Conservation (phyloP, 2,329 filamentous ascomycete species). For the Fusarium secorum region DNA sequence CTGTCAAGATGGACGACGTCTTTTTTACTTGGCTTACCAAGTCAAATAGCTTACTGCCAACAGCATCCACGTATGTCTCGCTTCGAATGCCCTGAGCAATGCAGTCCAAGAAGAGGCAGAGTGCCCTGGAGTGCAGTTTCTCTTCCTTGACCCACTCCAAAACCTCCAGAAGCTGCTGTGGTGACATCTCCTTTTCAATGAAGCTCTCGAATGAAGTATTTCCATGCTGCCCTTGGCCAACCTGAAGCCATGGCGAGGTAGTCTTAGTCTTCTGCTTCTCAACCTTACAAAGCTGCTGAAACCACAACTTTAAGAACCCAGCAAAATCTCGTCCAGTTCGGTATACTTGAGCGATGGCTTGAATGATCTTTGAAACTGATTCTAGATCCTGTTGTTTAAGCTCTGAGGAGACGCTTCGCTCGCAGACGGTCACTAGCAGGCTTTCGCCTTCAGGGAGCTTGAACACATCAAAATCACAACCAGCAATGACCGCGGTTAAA, state of each 20-base stretch:
- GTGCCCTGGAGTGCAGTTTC: constrained; percentile 43
- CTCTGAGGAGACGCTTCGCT: constrained; percentile 42
- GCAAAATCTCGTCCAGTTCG: constrained; percentile 54
- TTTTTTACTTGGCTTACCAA: constrained; percentile 44
- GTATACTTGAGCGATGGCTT: constrained; percentile 55
- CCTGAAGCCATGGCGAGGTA: constrained; percentile 47
- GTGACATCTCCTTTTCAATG: constrained; percentile 55
- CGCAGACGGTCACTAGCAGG: constrained; percentile 53
- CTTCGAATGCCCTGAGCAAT: constrained; percentile 53
- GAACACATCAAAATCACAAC: constrained; percentile 59
- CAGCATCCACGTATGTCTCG: constrained; percentile 54
- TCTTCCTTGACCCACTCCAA: constrained; percentile 54
- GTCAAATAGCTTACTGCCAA: constrained; percentile 51
- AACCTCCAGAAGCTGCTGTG: constrained; percentile 54
- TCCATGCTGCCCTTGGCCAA: constrained; percentile 31
- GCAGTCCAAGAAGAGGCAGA: constrained; percentile 54
- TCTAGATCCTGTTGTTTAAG: constrained; percentile 29
- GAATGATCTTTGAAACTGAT: constrained; percentile 49
- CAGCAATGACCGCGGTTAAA: constrained; percentile 51
- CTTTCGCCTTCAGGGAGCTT: constrained; percentile 50
- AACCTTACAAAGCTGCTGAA: constrained; percentile 50
- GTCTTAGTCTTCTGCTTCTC: constrained; percentile 42
- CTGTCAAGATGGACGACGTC: constrained; percentile 42
- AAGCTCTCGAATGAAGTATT: constrained; percentile 33
- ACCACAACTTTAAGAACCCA: constrained; percentile 58